Evolutionary conservation across 78 protist genomes (phyloP), one percentile per base, ranked within the genome.

Genomic region (Tieghemostelium lacteum): DNA sequence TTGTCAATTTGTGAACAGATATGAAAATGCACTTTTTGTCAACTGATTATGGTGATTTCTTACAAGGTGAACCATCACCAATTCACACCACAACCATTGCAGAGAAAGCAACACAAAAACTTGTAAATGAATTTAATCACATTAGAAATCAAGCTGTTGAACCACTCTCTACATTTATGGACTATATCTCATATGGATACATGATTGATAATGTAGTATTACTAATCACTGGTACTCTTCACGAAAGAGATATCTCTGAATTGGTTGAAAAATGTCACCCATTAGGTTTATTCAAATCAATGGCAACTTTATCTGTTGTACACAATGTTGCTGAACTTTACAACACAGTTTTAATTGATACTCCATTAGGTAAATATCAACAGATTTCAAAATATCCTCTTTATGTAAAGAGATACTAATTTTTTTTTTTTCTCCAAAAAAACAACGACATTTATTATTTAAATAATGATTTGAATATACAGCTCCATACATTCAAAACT

Each of bases 151-250:
- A 98, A 61, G 94, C 97, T 5, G 94, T 93, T n/a, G 96, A 96
- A 37, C 99, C 99, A 26, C 95, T 98, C 1, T 40, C 96, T 29
- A 96, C 91, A 10, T 99, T 99, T 96, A 33, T 97, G 37, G 99
- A 98, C 66, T 99, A 92, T 96, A 97, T 98, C 86, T 97, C 99
- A 26, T 96, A 94, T 73, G 96, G 97, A 16, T 98, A 98, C 95
- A 98, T 98, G 99, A 98, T 99, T 87, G 99, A 98, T 95, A 99
- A 99, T 93, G 86, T 99, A 12, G 85, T 98, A 33, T 95, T 98
- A 50, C 76, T 99, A 34, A 89, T 99, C 73, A 92, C 96, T 12
- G 99, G 99, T 70, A 91, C 99, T 19, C 76, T 96, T 28, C 97
- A 96, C 96, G 97, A 93, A 58, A 73, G 98, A 40, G 97, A 95